Percentiles rank a stretch among this genome's conserved stretches.
phyloP scores from a whole-genome alignment of 2,329 filamentous ascomycete species.

The Torrubiellomyces zombiae region DNA sequence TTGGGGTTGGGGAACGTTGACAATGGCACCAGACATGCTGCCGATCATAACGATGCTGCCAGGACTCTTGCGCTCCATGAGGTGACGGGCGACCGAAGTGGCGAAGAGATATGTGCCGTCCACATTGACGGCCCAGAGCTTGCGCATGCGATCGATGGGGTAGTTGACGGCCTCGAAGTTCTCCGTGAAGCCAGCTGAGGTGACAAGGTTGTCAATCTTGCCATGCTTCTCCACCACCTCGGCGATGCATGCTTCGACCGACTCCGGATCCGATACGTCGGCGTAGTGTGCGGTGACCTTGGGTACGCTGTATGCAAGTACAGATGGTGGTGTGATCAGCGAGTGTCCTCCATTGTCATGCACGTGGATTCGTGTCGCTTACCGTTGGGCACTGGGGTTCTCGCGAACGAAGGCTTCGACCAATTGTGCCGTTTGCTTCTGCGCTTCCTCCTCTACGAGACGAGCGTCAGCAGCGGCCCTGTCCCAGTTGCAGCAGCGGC shows the following conservation, averaged over 20 bases:
- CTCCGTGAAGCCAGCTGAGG: conserved; percentile 91
- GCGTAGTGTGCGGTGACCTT: conserved; percentile 81
- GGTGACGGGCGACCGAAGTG: conserved; percentile 66
- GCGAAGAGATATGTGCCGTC: conserved; percentile 85
- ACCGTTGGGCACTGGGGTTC: conserved; percentile 60
- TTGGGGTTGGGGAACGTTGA: conserved; percentile 91
- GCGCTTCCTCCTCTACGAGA: conserved; percentile 58
- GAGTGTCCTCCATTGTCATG: too few relatives aligned
- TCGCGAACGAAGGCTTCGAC: conserved; percentile 62
- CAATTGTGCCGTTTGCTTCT: conserved; percentile 57
- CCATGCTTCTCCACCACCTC: conserved; percentile 45
- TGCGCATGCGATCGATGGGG: conserved; percentile 77
- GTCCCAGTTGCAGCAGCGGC: too few relatives aligned
- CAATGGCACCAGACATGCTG: conserved; percentile 84
- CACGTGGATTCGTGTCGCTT: conserved; percentile 10
- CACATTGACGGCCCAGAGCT: conserved; percentile 89
- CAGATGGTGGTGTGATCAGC: not conserved
- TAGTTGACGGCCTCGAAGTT: conserved; percentile 88
- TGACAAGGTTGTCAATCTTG: conserved; percentile 82
- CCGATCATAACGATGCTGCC: conserved; percentile 92
- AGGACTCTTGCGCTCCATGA: conserved; percentile 62
- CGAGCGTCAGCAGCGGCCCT: too few relatives aligned
- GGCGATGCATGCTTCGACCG: conserved; percentile 56
- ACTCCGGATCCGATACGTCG: conserved; percentile 67
- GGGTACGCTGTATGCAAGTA: conserved; percentile 42